phyloP scores from a whole-genome alignment of 129 eudicot species.

The Ambrosia trifida region DNA sequence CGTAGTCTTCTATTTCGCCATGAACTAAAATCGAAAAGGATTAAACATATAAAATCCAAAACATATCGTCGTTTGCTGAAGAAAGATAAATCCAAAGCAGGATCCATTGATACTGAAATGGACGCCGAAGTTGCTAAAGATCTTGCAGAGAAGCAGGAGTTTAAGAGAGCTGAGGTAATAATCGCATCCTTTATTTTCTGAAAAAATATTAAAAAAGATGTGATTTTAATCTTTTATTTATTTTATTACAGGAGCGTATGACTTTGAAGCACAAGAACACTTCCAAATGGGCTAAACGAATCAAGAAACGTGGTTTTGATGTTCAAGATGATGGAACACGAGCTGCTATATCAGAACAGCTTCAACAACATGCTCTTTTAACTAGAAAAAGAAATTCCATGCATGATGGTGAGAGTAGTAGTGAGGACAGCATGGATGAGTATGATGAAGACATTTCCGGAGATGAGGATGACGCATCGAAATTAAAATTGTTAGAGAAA shows the following conservation, averaged over 20 bases:
- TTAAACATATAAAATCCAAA: constrained; percentile 88
- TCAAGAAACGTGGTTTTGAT: constrained; percentile 71
- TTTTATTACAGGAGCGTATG: constrained; percentile 67
- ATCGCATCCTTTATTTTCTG: not conserved
- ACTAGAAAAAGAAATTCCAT: constrained; percentile 79
- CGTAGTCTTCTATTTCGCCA: constrained; percentile 88
- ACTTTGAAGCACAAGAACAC: constrained; percentile 83
- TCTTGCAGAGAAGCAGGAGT: constrained; percentile 88
- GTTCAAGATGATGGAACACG: constrained; percentile 89
- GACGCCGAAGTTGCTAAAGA: constrained; percentile 85
- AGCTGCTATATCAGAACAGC: constrained; percentile 92
- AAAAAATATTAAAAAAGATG: not conserved
- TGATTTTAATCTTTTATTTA: constrained; percentile 8
- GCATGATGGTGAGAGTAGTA: constrained; percentile 51
- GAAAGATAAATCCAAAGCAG: constrained; percentile 68
- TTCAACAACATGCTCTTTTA: constrained; percentile 71
- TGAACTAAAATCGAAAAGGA: constrained; percentile 82
- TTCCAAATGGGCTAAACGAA: constrained; percentile 90
- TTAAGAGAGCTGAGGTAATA: constrained; percentile 79
- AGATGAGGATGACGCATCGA: constrained; percentile 51
- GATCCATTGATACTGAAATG: constrained; percentile 42
- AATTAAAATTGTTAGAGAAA: constrained; percentile 57
- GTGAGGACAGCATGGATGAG: constrained; percentile 65
- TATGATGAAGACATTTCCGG: constrained; percentile 57
- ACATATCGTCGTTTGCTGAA: constrained; percentile 71